phyloP scores from a whole-genome alignment of 495 filamentous ascomycete genomes.

The Glonium stellatum region DNA sequence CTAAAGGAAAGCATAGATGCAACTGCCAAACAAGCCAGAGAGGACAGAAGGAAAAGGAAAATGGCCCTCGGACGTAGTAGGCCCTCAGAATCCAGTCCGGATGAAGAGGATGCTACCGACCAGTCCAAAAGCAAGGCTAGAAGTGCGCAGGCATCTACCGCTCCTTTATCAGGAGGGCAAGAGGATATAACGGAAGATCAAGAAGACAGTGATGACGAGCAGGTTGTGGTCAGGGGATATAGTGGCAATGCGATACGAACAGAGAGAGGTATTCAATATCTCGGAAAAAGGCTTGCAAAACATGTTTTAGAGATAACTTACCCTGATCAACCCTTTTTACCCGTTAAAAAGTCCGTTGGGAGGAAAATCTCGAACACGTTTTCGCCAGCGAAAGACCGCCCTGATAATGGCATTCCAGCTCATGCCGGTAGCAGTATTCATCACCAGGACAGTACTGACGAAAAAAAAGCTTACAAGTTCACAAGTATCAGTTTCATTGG shows the following conservation, averaged over 20 bases:
- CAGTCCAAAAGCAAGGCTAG: slow-evolving; percentile 15
- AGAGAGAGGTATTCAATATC: slow-evolving; percentile 90
- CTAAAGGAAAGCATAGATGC: slow-evolving; percentile 95
- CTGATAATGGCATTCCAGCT: slow-evolving; percentile 34
- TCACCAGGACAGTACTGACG: slow-evolving; percentile 32
- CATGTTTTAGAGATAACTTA: slow-evolving; percentile 84
- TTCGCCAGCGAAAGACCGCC: slow-evolving; percentile 27
- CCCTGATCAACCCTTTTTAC: slow-evolving; percentile 80
- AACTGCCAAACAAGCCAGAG: slow-evolving; percentile 60
- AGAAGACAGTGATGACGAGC: slow-evolving; percentile 64
- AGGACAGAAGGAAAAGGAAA: slow-evolving; percentile 48
- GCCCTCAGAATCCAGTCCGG: not conserved
- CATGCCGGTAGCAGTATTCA: slow-evolving; percentile 52
- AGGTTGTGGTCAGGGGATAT: slow-evolving; percentile 91
- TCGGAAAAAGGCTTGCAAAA: slow-evolving; percentile 90
- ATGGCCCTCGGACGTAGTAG: slow-evolving; percentile 14
- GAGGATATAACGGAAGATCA: slow-evolving; percentile 39
- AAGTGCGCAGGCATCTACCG: slow-evolving; percentile 25
- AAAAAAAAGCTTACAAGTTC: slow-evolving; percentile 68
- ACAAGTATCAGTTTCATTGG: slow-evolving; percentile 94
- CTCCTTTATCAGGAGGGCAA: slow-evolving; percentile 38
- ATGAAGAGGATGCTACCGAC: slow-evolving; percentile 23
- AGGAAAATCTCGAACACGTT: slow-evolving; percentile 30
- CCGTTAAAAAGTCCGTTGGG: slow-evolving; percentile 50
- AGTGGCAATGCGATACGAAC: slow-evolving; percentile 83